phyloP scores from a whole-genome alignment of 305 asterid genomes.

The Fraxinus greggii region DNA sequence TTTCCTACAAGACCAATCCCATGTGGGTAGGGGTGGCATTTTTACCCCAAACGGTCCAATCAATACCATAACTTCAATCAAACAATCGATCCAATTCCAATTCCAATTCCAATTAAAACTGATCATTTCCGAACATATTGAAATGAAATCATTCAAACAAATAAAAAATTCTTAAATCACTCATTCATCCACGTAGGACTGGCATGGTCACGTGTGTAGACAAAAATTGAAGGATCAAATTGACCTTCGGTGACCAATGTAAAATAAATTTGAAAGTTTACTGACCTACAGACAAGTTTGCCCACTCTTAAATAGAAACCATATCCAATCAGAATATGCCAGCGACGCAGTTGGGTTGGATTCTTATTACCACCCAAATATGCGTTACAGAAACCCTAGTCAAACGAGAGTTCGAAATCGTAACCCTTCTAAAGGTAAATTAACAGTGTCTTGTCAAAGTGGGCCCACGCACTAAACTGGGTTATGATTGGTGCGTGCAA shows the following conservation, averaged over 20 bases:
- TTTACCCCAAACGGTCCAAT: neutral
- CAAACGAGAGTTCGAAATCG: slow-evolving; percentile 25
- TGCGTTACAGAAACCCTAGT: slow-evolving; percentile 40
- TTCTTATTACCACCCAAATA: slow-evolving; percentile 41
- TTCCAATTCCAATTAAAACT: neutral
- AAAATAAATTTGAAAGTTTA: neutral
- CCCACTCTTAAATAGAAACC: slow-evolving; percentile 21
- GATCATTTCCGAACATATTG: neutral
- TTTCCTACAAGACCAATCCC: neutral
- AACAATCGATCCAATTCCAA: neutral
- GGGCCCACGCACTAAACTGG: slow-evolving; percentile 29
- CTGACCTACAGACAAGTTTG: neutral
- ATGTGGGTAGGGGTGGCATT: neutral
- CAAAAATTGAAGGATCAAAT: neutral
- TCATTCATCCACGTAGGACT: neutral
- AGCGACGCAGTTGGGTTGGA: slow-evolving; percentile 30
- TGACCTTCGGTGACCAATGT: neutral
- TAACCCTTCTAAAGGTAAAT: slow-evolving; percentile 14
- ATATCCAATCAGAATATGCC: slow-evolving; percentile 32
- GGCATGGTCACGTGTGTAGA: neutral
- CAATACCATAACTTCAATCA: neutral
- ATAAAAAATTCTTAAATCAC: neutral
- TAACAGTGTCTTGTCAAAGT: slow-evolving; percentile 27
- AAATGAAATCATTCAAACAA: neutral
- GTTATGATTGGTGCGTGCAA: slow-evolving; percentile 32